Conservation (phyloP, 2,329 filamentous ascomycete species). For the Claviceps maximensis region DNA sequence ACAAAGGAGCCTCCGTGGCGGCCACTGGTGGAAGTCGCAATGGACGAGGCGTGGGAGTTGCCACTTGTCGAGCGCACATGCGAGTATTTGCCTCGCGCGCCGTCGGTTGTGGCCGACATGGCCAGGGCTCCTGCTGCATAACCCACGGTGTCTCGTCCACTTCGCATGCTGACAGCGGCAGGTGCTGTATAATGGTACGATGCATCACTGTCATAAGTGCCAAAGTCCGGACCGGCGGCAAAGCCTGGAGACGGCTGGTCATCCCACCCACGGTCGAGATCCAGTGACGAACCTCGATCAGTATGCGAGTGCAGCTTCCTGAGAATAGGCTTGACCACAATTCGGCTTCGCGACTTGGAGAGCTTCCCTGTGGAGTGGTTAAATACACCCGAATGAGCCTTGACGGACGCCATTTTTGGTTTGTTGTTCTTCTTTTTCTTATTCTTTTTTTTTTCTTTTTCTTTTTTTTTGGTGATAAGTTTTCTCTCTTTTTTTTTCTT, state of each 20-base stretch:
- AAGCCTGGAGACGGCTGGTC: slow-evolving; percentile 27
- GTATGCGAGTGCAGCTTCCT: slow-evolving; percentile 40
- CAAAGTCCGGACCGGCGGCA: slow-evolving; percentile 11
- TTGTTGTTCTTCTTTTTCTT: background rate
- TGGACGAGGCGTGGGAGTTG: slow-evolving; percentile 38
- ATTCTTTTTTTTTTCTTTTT: too few species aligned
- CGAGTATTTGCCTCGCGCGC: slow-evolving; percentile 25
- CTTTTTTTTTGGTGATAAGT: background rate
- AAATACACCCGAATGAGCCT: slow-evolving; percentile 9
- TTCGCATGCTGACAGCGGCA: background rate
- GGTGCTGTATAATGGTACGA: slow-evolving; percentile 8
- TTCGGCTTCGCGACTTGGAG: slow-evolving; percentile 33
- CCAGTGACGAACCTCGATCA: slow-evolving; percentile 46
- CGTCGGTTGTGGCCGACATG: background rate
- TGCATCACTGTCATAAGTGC: slow-evolving; percentile 15
- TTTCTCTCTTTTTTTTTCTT: background rate
- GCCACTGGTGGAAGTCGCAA: slow-evolving; percentile 40
- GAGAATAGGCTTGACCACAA: slow-evolving; percentile 46
- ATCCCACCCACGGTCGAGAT: slow-evolving; percentile 46
- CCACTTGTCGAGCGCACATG: slow-evolving; percentile 47
- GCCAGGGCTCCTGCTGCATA: slow-evolving; percentile 14
- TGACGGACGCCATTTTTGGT: slow-evolving; percentile 21
- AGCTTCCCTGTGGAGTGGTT: slow-evolving; percentile 15
- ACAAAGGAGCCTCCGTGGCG: slow-evolving; percentile 38
- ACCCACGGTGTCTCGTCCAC: slow-evolving; percentile 30